Evolutionary conservation across 2,329 filamentous ascomycete species (phyloP).

Genomic region (Sporothrix protearum): DNA sequence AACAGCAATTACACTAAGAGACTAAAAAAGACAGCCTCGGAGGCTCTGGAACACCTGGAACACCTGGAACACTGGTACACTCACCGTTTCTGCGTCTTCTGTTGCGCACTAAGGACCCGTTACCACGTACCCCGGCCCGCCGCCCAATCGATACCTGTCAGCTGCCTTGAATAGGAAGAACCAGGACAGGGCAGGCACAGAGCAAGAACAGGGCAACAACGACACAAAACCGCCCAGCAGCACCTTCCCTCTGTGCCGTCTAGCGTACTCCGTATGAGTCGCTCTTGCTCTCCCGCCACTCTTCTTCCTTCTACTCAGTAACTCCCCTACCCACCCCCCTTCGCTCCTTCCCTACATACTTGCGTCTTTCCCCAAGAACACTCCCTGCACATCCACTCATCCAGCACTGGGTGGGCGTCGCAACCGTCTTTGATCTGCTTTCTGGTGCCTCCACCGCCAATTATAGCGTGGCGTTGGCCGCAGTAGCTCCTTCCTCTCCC

Average conservation of each 20-base stretch:
- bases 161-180: slow-evolving; percentile 10
- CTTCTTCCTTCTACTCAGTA: slow-evolving; percentile 1
- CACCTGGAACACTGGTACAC: neutral
- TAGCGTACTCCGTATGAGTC: neutral
- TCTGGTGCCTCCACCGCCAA: neutral
- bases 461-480: slow-evolving; percentile 10
- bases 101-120: neutral
- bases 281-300: slow-evolving; percentile 4
- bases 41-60: slow-evolving; percentile 3
- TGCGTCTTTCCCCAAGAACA: neutral
- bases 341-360: neutral
- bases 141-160: slow-evolving; percentile 12
- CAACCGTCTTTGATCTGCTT: slow-evolving; percentile 5
- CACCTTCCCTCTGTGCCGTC: neutral
- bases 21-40: neutral
- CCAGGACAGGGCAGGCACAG: neutral
- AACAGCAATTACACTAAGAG: slow-evolving; percentile 8
- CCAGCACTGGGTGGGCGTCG: slow-evolving; percentile 2
- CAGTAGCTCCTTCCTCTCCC: slow-evolving; percentile 17
- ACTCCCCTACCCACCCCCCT: slow-evolving; percentile 7
- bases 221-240: neutral
- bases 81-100: neutral
- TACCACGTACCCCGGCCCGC: slow-evolving; percentile 11
- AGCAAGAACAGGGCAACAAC: neutral
- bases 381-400: neutral